These are phyloP conservation scores for Saururus chinensis DNA, from an alignment of 164 flowering plant genomes.

Conservation along the genomic window DNA sequence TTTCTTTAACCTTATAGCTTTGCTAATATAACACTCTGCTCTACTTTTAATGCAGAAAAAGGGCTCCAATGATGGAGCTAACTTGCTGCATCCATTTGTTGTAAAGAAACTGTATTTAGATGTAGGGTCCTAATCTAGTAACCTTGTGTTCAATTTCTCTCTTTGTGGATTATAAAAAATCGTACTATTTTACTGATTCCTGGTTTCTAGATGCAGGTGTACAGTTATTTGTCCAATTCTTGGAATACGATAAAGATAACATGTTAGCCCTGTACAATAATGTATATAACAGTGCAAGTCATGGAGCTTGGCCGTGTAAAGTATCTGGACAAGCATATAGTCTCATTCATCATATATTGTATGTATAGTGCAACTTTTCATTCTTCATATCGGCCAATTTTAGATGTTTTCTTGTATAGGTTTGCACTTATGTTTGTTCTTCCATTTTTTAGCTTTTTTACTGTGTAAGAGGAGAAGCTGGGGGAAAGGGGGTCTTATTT, in stretches of 20 bases:
- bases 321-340: neutral
- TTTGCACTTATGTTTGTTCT: too few relatives aligned
- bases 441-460: too few relatives aligned
- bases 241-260: neutral
- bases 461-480: too few relatives aligned
- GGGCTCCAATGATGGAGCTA: too few relatives aligned
- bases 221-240: neutral
- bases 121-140: too few relatives aligned
- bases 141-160: too few relatives aligned
- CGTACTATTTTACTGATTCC: neutral
- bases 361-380: neutral
- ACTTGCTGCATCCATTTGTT: too few relatives aligned
- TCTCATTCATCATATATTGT: neutral
- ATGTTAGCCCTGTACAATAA: constrained; percentile 4
- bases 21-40: neutral
- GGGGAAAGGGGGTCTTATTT: too few relatives aligned
- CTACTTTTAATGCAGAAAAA: too few relatives aligned
- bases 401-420: too few relatives aligned
- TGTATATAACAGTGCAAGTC: constrained; percentile 4
- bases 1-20: neutral
- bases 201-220: neutral
- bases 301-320: neutral
- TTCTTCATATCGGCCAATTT: neutral
- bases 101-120: too few relatives aligned
- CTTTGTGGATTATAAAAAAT: too few relatives aligned